Base-by-base conservation (phyloP, 305 asterid species). In the Salvia sclarea region DNA sequence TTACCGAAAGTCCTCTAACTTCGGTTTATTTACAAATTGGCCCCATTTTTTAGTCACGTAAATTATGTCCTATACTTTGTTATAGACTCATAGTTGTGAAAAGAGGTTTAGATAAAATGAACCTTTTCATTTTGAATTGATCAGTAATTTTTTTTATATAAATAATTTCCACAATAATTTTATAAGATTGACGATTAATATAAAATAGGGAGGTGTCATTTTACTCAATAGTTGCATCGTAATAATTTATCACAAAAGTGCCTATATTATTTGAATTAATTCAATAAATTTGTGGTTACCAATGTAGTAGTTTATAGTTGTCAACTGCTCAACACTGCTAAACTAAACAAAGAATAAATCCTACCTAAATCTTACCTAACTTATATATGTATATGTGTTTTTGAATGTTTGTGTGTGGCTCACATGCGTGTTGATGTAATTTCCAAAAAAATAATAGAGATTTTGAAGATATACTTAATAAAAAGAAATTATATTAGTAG, bases 341-440 rank as follows among this genome's bases (percentile, higher is more conserved):
- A 20, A 24, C 5, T 38, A 38, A 65, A 57, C 16, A 50, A 60
- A 20, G 22, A 61, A 31, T 41, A 40, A 52, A 67, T 61, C 70
- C 64, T 63, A 68, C 74, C 74, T 67, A 74, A 52, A 53, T 31
- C 10, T 6, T 25, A 74, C 74, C 74, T 74, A 72, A 25, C 30
- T 25, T 25, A 4, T 25, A 25, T 25, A 25, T 25, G 30, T 4
- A 25, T 25, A 25, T 25, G 30, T 25, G 30, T 25, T 4, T 33
- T 8, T 5, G 8, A 1, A 4, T 25, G 30, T 25, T 4, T 33
- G 38, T 5, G 8, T 35, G 40, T 35, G 40, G 8, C 40, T 35
- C 40, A 35, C 12, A 35, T 5, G 40, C 40, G 40, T 35, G 40
- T 35, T 35, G 40, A 35, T 35, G 9, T 6, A 35, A 7, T 12